phyloP scores from a whole-genome alignment of 192 early-diverging fungal genomes.

The Entophlyctis helioformis region DNA sequence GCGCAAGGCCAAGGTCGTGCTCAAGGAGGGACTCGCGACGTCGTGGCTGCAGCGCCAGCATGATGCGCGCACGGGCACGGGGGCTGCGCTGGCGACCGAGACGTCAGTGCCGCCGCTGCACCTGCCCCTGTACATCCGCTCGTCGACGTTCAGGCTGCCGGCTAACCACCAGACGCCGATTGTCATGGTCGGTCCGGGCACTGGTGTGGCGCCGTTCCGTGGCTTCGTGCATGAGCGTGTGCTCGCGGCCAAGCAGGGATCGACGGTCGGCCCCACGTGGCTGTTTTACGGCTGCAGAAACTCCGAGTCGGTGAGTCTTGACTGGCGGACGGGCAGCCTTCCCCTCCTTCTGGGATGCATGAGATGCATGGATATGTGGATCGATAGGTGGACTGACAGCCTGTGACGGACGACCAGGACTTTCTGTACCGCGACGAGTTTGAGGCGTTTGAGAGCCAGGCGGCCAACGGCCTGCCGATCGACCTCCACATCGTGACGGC shows the following conservation, averaged over 20 bases:
- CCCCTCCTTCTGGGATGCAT: too few relatives aligned
- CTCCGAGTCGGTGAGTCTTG: too few relatives aligned
- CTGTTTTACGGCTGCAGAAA: constrained; percentile 94
- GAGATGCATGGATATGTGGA: too few relatives aligned
- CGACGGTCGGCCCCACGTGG: constrained; percentile 61
- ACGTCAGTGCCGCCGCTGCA: constrained; percentile 21
- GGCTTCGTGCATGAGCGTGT: constrained; percentile 90
- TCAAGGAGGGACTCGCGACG: constrained; percentile 69
- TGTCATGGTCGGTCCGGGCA: constrained; percentile 98
- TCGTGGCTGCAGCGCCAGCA: constrained; percentile 72
- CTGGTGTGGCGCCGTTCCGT: constrained; percentile 96
- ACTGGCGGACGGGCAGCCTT: too few relatives aligned
- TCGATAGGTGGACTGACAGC: not conserved
- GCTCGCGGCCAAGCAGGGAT: constrained; percentile 20
- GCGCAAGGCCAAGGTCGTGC: constrained; percentile 7
- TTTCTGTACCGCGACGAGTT: constrained; percentile 89
- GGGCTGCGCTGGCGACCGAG: not conserved
- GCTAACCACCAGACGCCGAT: constrained; percentile 63
- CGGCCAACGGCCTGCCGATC: constrained; percentile 19
- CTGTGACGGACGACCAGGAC: too few relatives aligned
- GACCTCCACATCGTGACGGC: constrained; percentile 71
- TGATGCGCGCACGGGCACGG: constrained; percentile 9
- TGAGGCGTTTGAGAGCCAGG: constrained; percentile 36
- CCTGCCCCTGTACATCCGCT: constrained; percentile 80
- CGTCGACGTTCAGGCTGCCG: constrained; percentile 86